Evolutionary conservation across 1,284 basidiomycete species (phyloP).

Genomic region (Sporisorium sorghi): DNA sequence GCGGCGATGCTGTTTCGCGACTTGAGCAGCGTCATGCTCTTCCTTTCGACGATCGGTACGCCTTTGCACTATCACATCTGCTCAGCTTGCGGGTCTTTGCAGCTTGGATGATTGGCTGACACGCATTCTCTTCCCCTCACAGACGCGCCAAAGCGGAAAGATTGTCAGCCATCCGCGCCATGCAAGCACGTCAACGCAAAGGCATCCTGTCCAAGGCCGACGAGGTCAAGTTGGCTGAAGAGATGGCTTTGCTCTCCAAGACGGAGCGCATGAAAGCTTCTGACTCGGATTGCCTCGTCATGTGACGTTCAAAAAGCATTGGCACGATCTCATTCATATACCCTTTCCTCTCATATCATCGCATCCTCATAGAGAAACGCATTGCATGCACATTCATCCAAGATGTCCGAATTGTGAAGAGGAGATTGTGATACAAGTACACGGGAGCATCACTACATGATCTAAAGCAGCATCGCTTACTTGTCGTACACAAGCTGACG

Average conservation of each 20-base stretch:
- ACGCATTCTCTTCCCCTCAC: background rate
- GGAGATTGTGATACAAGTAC: background rate
- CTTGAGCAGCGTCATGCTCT: background rate
- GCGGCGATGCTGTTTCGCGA: conserved; percentile 1
- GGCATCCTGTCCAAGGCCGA: conserved; percentile 55
- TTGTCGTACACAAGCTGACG: conserved; percentile 51
- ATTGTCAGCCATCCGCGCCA: conserved; percentile 53
- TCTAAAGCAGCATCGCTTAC: background rate
- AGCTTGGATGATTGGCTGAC: background rate
- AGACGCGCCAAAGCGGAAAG: conserved; percentile 58
- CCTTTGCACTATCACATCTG: conserved; percentile 8
- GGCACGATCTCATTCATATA: conserved; percentile 2
- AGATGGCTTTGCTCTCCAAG: conserved; percentile 50
- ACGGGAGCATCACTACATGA: background rate
- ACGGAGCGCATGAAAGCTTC: conserved; percentile 32
- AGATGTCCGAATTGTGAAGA: too few relatives aligned
- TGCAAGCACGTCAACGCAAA: conserved; percentile 55
- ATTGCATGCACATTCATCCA: background rate
- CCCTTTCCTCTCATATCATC: background rate
- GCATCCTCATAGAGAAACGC: background rate
- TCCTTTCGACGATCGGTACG: conserved; percentile 34
- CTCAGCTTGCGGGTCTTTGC: background rate
- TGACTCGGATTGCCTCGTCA: conserved; percentile 48
- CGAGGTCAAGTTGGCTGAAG: conserved; percentile 56
- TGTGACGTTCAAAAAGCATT: conserved; percentile 1